Conservation (phyloP, 495 filamentous ascomycete species). For the Xylaria flabelliformis region DNA sequence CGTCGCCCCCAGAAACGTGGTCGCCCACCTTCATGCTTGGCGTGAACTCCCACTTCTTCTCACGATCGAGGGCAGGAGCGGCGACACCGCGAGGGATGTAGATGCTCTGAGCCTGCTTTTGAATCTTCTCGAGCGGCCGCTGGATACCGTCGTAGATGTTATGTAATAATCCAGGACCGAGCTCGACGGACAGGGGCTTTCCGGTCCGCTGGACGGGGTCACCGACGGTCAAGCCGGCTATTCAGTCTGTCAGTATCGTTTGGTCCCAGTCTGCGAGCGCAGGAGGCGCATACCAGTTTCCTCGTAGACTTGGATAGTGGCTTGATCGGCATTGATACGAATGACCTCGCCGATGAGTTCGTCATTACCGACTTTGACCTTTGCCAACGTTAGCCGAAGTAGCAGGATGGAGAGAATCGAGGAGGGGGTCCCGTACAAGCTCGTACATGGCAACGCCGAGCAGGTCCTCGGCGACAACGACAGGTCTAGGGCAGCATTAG, state of each 20-base stretch:
- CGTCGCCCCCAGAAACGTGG: constrained; percentile 93
- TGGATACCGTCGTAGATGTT: constrained; percentile 99
- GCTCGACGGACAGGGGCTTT: constrained; percentile 95
- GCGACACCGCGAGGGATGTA: constrained; percentile 96
- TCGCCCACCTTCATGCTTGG: constrained; percentile 92
- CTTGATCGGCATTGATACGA: constrained; percentile 92
- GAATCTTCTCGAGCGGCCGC: constrained; percentile 86
- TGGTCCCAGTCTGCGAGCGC: neutral
- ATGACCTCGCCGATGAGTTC: constrained; percentile 95
- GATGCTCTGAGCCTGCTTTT: constrained; percentile 77
- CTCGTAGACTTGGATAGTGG: constrained; percentile 98
- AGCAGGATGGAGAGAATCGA: constrained; percentile 34
- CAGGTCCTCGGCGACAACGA: constrained; percentile 98
- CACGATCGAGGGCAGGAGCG: constrained; percentile 85
- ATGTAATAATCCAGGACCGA: constrained; percentile 96
- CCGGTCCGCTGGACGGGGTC: constrained; percentile 89
- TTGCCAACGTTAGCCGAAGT: constrained; percentile 31
- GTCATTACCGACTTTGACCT: constrained; percentile 89
- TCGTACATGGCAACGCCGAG: constrained; percentile 99
- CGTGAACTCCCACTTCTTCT: constrained; percentile 94
- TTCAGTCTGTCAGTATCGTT: constrained; percentile 29
- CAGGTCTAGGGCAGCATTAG: constrained; percentile 67
- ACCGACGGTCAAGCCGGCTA: constrained; percentile 94
- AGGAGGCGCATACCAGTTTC: constrained; percentile 76
- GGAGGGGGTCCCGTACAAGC: constrained; percentile 64